These are phyloP conservation scores for Mortierella sp. DNA, from an alignment of 371 early-diverging fungal species.

Conservation along the genomic window DNA sequence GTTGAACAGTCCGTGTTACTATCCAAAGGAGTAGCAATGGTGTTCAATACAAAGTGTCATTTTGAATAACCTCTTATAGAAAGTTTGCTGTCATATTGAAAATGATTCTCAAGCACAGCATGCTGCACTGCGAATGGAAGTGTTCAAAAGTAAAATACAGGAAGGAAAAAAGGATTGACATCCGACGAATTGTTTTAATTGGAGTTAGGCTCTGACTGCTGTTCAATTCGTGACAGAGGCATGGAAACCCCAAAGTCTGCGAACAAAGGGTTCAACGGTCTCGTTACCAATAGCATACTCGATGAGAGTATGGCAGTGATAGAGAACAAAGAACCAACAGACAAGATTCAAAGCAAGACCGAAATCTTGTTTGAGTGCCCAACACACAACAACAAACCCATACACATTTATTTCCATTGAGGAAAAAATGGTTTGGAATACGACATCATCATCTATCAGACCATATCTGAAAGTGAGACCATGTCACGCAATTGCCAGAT, in stretches of 20 bases:
- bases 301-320: neutral
- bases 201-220: conserved; percentile 43
- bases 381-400: conserved; percentile 55
- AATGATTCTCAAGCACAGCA: neutral
- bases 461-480: neutral
- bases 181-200: conserved; percentile 60
- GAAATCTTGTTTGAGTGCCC: conserved; percentile 24
- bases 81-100: neutral
- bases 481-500: conserved; percentile 2
- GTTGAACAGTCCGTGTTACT: neutral
- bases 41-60: conserved; percentile 1
- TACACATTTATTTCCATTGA: conserved; percentile 36
- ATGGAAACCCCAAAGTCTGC: neutral
- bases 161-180: conserved; percentile 41
- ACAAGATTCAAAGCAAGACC: conserved; percentile 27
- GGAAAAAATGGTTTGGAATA: conserved; percentile 48
- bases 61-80: conserved; percentile 1
- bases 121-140: neutral
- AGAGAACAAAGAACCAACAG: conserved; percentile 9
- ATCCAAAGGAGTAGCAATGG: neutral
- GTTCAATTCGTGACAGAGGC: conserved; percentile 10
- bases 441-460: conserved; percentile 26
- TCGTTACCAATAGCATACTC: neutral
- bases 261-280: conserved; percentile 19
- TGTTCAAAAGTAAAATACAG: conserved; percentile 5